Evolutionary conservation across 768 basidiomycete genomes (phyloP).

Genomic region (Boletus rufocinnamomeus): DNA sequence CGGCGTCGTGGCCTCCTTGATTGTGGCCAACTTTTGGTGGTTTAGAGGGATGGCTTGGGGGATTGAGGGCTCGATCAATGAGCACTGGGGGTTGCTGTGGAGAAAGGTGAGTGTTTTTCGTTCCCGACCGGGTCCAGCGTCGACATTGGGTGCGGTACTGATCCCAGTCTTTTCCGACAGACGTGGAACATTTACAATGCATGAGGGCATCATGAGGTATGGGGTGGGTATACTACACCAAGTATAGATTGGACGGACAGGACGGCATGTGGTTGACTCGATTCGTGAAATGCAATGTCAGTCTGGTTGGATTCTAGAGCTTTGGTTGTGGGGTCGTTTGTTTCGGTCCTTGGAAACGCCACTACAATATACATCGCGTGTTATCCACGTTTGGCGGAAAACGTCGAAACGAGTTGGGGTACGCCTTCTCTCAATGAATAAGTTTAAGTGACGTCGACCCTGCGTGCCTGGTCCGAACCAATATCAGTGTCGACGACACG

Average conservation of each 20-base stretch:
- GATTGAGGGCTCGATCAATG: constrained; percentile 82
- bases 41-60: constrained; percentile 90
- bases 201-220: not conserved
- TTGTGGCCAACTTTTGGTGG: constrained; percentile 92
- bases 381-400: too few species aligned
- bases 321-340: not conserved
- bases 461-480: too few species aligned
- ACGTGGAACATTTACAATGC: constrained; percentile 28
- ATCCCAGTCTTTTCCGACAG: constrained; percentile 16
- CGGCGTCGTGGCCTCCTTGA: constrained; percentile 52
- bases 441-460: too few species aligned
- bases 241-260: not conserved
- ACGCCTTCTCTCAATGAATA: too few species aligned
- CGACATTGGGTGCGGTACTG: not conserved
- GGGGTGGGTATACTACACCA: not conserved
- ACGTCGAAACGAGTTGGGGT: too few species aligned
- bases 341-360: not conserved
- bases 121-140: too few species aligned
- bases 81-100: constrained; percentile 82
- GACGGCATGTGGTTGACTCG: not conserved
- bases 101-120: constrained; percentile 48
- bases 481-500: too few species aligned
- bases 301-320: too few species aligned
- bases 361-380: too few species aligned
- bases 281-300: not conserved